Evolutionary conservation across 2,329 filamentous ascomycete species (phyloP), one percentile per base, ranked within the genome.

Genomic region (Fusarium virguliforme): DNA sequence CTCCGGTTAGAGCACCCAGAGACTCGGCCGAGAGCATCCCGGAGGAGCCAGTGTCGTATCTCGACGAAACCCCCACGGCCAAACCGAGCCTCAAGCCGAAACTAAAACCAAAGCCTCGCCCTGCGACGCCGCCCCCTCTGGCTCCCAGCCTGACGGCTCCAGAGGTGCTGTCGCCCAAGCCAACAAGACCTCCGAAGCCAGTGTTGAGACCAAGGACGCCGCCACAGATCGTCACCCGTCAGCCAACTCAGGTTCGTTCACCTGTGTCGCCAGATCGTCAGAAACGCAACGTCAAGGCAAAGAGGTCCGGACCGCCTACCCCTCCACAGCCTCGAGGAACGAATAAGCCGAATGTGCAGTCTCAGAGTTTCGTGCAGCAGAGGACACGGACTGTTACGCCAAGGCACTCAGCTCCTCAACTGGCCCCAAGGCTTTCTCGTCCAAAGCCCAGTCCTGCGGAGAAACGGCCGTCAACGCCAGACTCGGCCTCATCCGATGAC

Each of bases 401-500:
- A 48, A 76, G 64, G 18, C 57, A 62, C 9, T 50, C 66, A 4
- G 55, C 56, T 51, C 70, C 70, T 9, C 67, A 54, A 41, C 43
- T 65, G 8, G 56, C 62, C 22, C 64, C 68, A 6, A 65, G 41
- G 22, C 40, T 65, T 13, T 59, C 63, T 40, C 65, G 46, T 35
- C 62, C 57, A 41, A 70, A 56, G 54, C 66, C 65, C 35, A 67
- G 59, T 9, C 64, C 60, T 15, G 54, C 55, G 22, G 62, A 64
- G n/a, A 55, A 59, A 53, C 70, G 73, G 4, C 68, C 73, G n/a
- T 66, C 66, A 18, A 71, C 70, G 13, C 64, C 75, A 9, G 68
- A 65, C 15, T 82, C 83, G 4, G 75, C 71, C 6, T 84, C 82
- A 5, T 85, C 85, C 4, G 75, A 85, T 67, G 84, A 86, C 60